phyloP scores from a whole-genome alignment of 768 basidiomycete species.

The Suillus ampliporus region DNA sequence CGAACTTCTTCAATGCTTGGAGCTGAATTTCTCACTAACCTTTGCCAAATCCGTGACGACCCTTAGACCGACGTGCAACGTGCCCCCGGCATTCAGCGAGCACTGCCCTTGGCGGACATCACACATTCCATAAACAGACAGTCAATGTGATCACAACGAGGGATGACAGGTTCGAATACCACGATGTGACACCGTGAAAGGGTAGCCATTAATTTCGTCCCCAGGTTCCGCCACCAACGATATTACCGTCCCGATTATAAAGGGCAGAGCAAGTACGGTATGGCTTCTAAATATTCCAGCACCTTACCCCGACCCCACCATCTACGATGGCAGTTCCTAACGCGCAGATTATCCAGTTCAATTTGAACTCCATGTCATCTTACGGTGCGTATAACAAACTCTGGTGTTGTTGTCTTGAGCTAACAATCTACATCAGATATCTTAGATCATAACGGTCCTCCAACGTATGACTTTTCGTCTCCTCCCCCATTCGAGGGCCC shows the following conservation, averaged over 20 bases:
- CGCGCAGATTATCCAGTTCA: slow-evolving; percentile 15
- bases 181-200: slow-evolving; percentile 34
- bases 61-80: slow-evolving; percentile 22
- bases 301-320: not conserved
- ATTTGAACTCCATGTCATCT: slow-evolving; percentile 9
- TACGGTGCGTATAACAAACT: slow-evolving; percentile 5
- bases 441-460: not conserved
- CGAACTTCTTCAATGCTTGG: slow-evolving; percentile 6
- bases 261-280: slow-evolving; percentile 17
- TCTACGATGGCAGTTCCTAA: slow-evolving; percentile 20
- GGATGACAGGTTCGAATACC: slow-evolving; percentile 8
- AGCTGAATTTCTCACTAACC: not conserved
- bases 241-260: slow-evolving; percentile 28
- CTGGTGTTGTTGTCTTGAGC: not conserved
- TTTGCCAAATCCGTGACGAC: not conserved
- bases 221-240: slow-evolving; percentile 18
- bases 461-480: slow-evolving; percentile 20
- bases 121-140: slow-evolving; percentile 18
- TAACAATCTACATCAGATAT: not conserved
- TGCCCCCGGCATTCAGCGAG: slow-evolving; percentile 30
- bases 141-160: slow-evolving; percentile 37
- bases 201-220: slow-evolving; percentile 16
- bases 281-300: not conserved
- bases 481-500: slow-evolving; percentile 14
- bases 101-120: slow-evolving; percentile 11